Evolutionary conservation across 2,329 filamentous ascomycete genomes (phyloP).

Genomic region (Pseudomassariella vexata): DNA sequence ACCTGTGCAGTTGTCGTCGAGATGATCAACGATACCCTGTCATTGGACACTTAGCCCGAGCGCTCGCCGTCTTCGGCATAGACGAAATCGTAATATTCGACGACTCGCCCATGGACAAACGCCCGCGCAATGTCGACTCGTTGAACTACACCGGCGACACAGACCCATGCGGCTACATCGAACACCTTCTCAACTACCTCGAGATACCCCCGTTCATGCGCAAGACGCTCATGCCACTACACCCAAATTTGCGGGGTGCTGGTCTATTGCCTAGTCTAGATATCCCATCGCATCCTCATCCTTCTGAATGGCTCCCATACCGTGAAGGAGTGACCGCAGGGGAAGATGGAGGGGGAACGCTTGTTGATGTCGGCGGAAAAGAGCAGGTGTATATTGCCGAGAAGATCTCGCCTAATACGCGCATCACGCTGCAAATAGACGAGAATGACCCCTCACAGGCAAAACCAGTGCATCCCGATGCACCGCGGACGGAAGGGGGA

Average conservation of each 20-base stretch:
- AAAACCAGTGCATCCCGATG: constrained; percentile 60
- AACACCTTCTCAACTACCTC: constrained; percentile 73
- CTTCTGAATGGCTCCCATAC: constrained; percentile 72
- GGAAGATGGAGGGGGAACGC: constrained; percentile 35
- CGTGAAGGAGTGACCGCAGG: constrained; percentile 68
- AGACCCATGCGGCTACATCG: constrained; percentile 74
- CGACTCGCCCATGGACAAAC: constrained; percentile 49
- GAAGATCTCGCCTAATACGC: constrained; percentile 61
- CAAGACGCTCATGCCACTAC: constrained; percentile 67
- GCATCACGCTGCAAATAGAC: constrained; percentile 67
- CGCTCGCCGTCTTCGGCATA: constrained; percentile 75
- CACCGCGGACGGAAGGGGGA: constrained; percentile 67
- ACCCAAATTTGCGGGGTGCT: constrained; percentile 69
- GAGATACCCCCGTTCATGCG: constrained; percentile 81
- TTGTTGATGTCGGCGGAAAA: constrained; percentile 53
- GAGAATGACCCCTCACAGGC: constrained; percentile 38
- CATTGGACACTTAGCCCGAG: constrained; percentile 71
- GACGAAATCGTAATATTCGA: constrained; percentile 82
- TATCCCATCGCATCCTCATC: constrained; percentile 76
- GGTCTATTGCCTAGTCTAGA: constrained; percentile 72
- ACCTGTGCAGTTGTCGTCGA: constrained; percentile 53
- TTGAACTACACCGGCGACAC: constrained; percentile 60
- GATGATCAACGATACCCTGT: constrained; percentile 70
- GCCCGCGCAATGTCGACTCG: constrained; percentile 42
- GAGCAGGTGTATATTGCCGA: constrained; percentile 50